Base-by-base conservation (phyloP, 768 basidiomycete genomes). In the Mycena indigotica region DNA sequence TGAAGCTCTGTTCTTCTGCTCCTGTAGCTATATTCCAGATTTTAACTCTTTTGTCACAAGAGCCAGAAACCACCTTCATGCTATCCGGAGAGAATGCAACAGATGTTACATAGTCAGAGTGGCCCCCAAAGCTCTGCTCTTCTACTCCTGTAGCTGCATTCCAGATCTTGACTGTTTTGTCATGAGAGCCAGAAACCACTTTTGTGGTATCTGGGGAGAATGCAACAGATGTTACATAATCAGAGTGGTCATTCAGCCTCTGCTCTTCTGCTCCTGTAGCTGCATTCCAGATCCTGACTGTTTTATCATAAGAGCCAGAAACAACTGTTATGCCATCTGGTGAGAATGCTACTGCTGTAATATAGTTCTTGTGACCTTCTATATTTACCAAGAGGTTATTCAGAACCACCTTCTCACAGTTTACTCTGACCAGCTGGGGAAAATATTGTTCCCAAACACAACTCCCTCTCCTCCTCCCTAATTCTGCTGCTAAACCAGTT, bases 271-370 rank as follows among this genome's bases (percentile, higher is more conserved):
- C 10, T 17, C 53, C 51, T 2, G 41, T 67, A 6, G 46, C 35
- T 8, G 52, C 57, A 60, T 68, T 55, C 69, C 69, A 70, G 21
- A 64, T 13, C 3, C 28, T 23, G 13, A 69, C 44, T 4, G 61
- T 64, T 0, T 28, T 50, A 45, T 68, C 66, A 0, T 21, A 1
- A 8, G 67, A 67, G 8, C 65, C 65, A 21, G 66, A 63, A 4
- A 52, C 61, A 41, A 70, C 45, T 13, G 21, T 24, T 12, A n/a
- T 57, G 6, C 67, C 65, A 62, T 66, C 64, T 5, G 68, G 63
- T 19, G 66, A 67, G 44, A 63, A 61, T 5, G 52, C 40, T 32
- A 67, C 59, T 19, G 65, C 59, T 4, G 19, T 25, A n/a, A n/a
- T n/a, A n/a, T n/a, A n/a, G n/a, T n/a, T n/a, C n/a, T n/a, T n/a